These are phyloP conservation scores for Volvariella volvacea DNA, from an alignment of 1,284 basidiomycete species.

Conservation along the genomic window DNA sequence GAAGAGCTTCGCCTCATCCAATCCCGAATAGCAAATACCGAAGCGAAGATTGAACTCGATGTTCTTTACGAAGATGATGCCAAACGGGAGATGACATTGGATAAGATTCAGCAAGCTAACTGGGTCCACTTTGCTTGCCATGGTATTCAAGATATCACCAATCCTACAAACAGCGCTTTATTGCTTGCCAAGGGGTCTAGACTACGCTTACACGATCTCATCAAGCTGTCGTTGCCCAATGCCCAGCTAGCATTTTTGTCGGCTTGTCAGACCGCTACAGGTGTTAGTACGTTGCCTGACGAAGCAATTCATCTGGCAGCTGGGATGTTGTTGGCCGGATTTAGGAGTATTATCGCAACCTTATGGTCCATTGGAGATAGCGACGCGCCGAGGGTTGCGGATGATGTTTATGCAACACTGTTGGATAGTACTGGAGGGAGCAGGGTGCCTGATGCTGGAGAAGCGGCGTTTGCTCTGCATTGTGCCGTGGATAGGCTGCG, in stretches of 20 bases:
- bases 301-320: conserved; percentile 19
- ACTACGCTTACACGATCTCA: conserved; percentile 1
- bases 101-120: not conserved
- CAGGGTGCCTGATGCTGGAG: too few relatives aligned
- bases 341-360: conserved; percentile 17
- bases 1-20: too few relatives aligned
- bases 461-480: too few relatives aligned
- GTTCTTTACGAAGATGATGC: too few relatives aligned
- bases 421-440: too few relatives aligned
- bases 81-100: not conserved
- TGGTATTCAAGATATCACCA: not conserved
- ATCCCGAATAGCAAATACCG: too few relatives aligned
- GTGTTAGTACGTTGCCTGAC: conserved; percentile 11
- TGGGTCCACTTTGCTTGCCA: conserved; percentile 6
- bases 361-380: conserved; percentile 18
- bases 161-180: not conserved
- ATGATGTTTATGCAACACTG: conserved; percentile 9
- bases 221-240: conserved; percentile 8
- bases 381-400: conserved; percentile 13
- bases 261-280: conserved; percentile 20
- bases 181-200: not conserved
- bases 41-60: too few relatives aligned
- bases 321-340: conserved; percentile 20
- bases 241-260: conserved; percentile 20
- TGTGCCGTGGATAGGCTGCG: too few relatives aligned